Conservation (phyloP, 306 rosid genomes). For the Quercus alba region DNA sequence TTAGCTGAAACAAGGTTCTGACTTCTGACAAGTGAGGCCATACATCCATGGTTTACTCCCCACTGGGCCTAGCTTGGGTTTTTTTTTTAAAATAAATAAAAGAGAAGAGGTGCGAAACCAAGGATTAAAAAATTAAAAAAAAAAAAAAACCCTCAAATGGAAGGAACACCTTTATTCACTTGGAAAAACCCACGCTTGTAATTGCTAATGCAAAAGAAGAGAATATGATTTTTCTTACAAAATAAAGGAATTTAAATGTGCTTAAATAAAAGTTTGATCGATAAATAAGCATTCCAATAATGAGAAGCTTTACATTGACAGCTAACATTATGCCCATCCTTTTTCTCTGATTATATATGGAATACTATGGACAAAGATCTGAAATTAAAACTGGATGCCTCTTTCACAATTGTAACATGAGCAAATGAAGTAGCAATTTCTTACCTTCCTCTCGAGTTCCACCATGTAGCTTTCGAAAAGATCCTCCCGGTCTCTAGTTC, state of each 20-base stretch:
- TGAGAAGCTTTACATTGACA: no score
- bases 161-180: not conserved
- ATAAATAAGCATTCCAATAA: not conserved
- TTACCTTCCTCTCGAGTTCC: conserved; percentile 97
- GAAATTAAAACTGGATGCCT: conserved; percentile 12
- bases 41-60: no score
- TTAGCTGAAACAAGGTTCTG: no score
- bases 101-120: not conserved
- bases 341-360: no score
- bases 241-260: not conserved
- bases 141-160: not conserved
- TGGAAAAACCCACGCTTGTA: not conserved
- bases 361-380: not conserved
- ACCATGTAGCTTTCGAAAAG: conserved; percentile 95
- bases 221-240: not conserved
- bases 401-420: conserved; percentile 2
- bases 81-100: no score
- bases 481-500: conserved; percentile 86
- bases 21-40: no score
- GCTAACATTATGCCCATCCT: no score
- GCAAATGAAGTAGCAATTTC: conserved; percentile 8
- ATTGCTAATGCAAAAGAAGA: not conserved
- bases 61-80: no score
- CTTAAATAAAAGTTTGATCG: not conserved
- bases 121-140: not conserved